Conservation (phyloP, 148 eudicot genomes). For the Spergularia marina region DNA sequence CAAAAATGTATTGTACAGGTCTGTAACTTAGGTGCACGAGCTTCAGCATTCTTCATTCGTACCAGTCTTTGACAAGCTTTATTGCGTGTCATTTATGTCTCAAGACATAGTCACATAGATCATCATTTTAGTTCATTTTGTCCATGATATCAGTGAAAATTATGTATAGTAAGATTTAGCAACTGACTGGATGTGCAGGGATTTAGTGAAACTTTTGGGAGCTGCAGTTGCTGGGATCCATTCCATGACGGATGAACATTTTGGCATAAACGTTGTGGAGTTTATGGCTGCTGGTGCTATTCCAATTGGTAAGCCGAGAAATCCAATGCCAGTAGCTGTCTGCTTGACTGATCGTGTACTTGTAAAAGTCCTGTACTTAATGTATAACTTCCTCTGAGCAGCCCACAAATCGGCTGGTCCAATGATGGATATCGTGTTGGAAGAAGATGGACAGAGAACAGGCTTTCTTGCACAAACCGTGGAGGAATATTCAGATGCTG, state of each 20-base stretch:
- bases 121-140: background rate
- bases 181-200: conserved; percentile 43
- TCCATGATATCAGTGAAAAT: background rate
- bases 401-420: conserved; percentile 99
- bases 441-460: conserved; percentile 71
- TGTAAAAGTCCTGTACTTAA: background rate
- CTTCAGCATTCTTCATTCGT: background rate
- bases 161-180: background rate
- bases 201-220: conserved; percentile 84
- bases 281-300: conserved; percentile 98
- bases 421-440: conserved; percentile 87
- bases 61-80: background rate
- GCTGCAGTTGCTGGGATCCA: conserved; percentile 82
- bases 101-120: background rate
- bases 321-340: background rate
- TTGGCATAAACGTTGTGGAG: conserved; percentile 94
- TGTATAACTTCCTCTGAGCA: conserved; percentile 26
- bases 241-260: conserved; percentile 94
- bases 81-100: background rate
- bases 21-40: conserved; percentile 17
- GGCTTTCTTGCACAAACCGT: conserved; percentile 70
- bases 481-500: conserved; percentile 78
- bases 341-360: background rate
- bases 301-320: conserved; percentile 67
- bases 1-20: conserved; percentile 83